Percentiles rank a stretch among this genome's conserved stretches.
phyloP scores from a whole-genome alignment of 2,329 filamentous ascomycete genomes.

The Fusarium sp. region DNA sequence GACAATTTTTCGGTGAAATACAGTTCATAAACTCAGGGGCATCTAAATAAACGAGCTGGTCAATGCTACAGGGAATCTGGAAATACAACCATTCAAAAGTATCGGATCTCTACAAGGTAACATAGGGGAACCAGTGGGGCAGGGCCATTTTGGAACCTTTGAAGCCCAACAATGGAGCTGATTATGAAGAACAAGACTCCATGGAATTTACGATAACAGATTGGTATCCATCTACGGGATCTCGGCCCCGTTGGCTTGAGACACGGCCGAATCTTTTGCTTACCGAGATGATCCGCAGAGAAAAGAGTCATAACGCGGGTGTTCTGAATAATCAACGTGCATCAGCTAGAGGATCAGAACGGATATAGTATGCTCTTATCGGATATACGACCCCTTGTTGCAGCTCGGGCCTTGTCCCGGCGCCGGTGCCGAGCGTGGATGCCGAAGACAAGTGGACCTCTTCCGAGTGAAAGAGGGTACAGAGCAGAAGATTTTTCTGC shows the following conservation, averaged over 20 bases:
- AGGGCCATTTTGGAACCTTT: constrained; percentile 16
- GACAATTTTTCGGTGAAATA: background rate
- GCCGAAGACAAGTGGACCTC: constrained; percentile 31
- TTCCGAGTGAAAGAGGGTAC: constrained; percentile 9
- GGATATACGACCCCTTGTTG: constrained; percentile 20
- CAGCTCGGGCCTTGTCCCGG: constrained; percentile 13
- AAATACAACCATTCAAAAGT: background rate
- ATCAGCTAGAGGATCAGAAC: background rate
- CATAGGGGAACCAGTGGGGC: constrained; percentile 20
- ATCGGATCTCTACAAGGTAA: constrained; percentile 13
- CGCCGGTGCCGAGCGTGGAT: constrained; percentile 36
- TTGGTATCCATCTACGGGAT: constrained; percentile 6
- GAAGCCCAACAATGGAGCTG: constrained; percentile 35
- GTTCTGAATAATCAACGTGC: constrained; percentile 6
- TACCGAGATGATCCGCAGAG: constrained; percentile 9
- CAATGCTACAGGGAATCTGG: constrained; percentile 7
- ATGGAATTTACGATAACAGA: constrained; percentile 1
- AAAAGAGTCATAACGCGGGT: constrained; percentile 4
- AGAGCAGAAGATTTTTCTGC: constrained; percentile 12
- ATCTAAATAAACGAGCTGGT: constrained; percentile 9
- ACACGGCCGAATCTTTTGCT: constrained; percentile 21
- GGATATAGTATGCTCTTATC: constrained; percentile 25
- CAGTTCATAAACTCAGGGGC: constrained; percentile 5
- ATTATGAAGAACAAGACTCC: background rate
- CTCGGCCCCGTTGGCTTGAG: constrained; percentile 28